phyloP scores from a whole-genome alignment of 805 yeast species.

The Priceomyces carsonii region DNA sequence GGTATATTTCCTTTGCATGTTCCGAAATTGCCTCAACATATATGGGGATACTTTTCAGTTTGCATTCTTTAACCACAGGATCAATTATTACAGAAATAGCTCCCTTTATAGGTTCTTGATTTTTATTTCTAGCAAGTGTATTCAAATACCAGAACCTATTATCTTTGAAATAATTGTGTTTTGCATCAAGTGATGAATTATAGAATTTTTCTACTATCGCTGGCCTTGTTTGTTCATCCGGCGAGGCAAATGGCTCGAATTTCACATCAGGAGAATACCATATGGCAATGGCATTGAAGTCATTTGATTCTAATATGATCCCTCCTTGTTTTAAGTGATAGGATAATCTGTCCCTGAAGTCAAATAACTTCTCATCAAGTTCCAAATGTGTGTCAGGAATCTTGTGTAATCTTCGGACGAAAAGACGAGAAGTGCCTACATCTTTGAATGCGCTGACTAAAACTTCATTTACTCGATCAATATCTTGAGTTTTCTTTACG shows the following conservation, averaged over 20 bases:
- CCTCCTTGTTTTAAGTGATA: constrained; percentile 6
- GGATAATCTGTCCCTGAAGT: constrained; percentile 1
- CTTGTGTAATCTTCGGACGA: constrained; percentile 3
- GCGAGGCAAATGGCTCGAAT: neutral
- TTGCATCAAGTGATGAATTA: neutral
- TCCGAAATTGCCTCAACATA: constrained; percentile 8
- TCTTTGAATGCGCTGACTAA: constrained; percentile 3
- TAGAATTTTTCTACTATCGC: neutral
- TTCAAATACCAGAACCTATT: constrained; percentile 10
- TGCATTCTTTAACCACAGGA: constrained; percentile 7
- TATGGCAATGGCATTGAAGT: constrained; percentile 10
- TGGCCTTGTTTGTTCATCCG: neutral
- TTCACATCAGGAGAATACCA: constrained; percentile 11
- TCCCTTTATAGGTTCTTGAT: constrained; percentile 7
- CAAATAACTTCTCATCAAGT: constrained; percentile 3
- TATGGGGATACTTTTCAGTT: constrained; percentile 4
- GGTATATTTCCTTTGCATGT: constrained; percentile 10
- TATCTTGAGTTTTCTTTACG: constrained; percentile 3
- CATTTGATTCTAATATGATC: constrained; percentile 4
- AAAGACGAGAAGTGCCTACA: neutral
- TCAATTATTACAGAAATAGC: constrained; percentile 5
- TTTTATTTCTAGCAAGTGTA: constrained; percentile 8
- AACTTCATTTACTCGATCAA: constrained; percentile 6
- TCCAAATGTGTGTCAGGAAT: neutral
- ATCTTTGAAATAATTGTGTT: constrained; percentile 2